phyloP scores from a whole-genome alignment of 352 stramenopile species.

The Phytophthora podocarpi region DNA sequence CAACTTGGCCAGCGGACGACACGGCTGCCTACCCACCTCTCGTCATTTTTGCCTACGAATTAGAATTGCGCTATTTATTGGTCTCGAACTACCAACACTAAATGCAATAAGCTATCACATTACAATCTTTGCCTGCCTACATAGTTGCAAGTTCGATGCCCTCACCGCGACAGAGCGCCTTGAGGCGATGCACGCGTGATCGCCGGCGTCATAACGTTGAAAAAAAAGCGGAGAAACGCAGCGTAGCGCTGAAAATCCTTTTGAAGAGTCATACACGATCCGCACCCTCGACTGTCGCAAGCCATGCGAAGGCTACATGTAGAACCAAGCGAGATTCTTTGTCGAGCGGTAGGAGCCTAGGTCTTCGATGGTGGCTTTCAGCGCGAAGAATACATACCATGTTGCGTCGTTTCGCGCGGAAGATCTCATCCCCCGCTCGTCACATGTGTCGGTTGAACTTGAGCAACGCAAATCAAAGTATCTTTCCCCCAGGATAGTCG shows the following conservation, averaged over 20 bases:
- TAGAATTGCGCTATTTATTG: constrained; percentile 37
- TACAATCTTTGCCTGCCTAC: too few species aligned
- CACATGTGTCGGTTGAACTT: too few species aligned
- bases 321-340: too few species aligned
- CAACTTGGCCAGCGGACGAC: constrained; percentile 9
- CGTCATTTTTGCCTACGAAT: constrained; percentile 17
- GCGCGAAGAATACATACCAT: too few species aligned
- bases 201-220: background rate
- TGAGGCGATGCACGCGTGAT: constrained; percentile 9
- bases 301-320: too few species aligned
- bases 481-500: too few species aligned
- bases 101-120: constrained; percentile 26
- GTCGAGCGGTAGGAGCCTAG: too few species aligned
- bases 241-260: constrained; percentile 2
- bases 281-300: background rate
- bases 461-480: constrained; percentile 12
- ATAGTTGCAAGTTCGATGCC: too few species aligned
- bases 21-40: background rate
- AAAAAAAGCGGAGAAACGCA: constrained; percentile 15
- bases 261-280: background rate
- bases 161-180: too few species aligned
- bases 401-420: constrained; percentile 9
- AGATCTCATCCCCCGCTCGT: constrained; percentile 6
- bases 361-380: too few species aligned
- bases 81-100: constrained; percentile 18